A percentile compares a stretch with the other conserved stretches of the same genome.
These are phyloP conservation scores for Rhodosporidiobolus odoratus DNA, from an alignment of 768 basidiomycete species.

Conservation along the genomic window DNA sequence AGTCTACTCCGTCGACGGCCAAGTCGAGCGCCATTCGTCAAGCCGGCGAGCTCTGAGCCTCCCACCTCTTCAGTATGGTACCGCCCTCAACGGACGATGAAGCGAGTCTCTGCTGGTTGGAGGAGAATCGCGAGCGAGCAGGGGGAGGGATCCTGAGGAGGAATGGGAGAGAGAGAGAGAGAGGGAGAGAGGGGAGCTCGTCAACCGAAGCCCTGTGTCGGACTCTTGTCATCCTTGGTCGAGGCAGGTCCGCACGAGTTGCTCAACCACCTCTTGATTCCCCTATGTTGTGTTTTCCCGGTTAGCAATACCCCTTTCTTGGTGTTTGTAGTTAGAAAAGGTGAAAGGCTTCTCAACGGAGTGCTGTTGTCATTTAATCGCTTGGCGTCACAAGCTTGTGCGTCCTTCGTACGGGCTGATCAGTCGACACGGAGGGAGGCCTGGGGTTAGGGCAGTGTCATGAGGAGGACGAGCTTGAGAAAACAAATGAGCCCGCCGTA, in stretches of 20 bases:
- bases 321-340: neutral
- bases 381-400: too few relatives aligned
- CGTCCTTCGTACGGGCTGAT: too few relatives aligned
- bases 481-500: too few relatives aligned
- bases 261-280: neutral
- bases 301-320: neutral
- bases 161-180: neutral
- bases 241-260: neutral
- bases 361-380: neutral
- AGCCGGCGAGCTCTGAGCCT: conserved; percentile 12
- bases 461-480: too few relatives aligned
- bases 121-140: neutral
- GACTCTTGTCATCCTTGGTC: too few relatives aligned
- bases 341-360: neutral
- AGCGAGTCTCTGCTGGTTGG: too few relatives aligned
- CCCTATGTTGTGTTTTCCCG: too few relatives aligned
- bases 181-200: neutral
- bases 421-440: too few relatives aligned
- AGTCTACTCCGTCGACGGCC: neutral
- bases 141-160: neutral
- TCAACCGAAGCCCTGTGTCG: conserved; percentile 32
- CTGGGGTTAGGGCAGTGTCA: too few relatives aligned
- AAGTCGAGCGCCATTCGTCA: neutral
- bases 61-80: neutral
- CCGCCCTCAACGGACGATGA: conserved; percentile 14